Percentiles rank a stretch among this genome's conserved stretches.
phyloP scores from a whole-genome alignment of 352 stramenopile genomes.

The Peronosclerospora sorghi region DNA sequence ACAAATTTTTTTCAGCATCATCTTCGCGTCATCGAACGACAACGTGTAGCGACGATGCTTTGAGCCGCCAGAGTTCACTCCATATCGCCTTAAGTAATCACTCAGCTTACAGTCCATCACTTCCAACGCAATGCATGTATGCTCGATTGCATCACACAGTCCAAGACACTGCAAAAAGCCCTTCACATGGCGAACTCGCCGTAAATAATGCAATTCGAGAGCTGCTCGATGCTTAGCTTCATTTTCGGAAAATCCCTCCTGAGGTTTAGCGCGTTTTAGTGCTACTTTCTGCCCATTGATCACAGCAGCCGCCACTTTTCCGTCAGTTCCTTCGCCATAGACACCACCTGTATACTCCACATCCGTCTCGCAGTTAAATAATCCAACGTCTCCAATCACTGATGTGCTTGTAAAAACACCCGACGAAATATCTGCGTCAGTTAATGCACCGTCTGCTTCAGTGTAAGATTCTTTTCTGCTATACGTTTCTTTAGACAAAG shows the following conservation, averaged over 20 bases:
- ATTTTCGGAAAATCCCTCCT: slow-evolving; percentile 60
- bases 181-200: slow-evolving; percentile 58
- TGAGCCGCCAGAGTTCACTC: slow-evolving; percentile 25
- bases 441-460: slow-evolving; percentile 1
- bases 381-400: slow-evolving; percentile 69
- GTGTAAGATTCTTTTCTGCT: slow-evolving; percentile 2
- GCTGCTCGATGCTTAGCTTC: slow-evolving; percentile 74
- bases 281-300: slow-evolving; percentile 73
- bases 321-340: slow-evolving; percentile 78
- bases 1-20: slow-evolving; percentile 65
- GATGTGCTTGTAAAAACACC: slow-evolving; percentile 66
- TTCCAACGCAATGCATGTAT: slow-evolving; percentile 78
- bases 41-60: slow-evolving; percentile 52
- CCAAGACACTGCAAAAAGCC: slow-evolving; percentile 77
- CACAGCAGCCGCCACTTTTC: slow-evolving; percentile 64
- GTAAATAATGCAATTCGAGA: slow-evolving; percentile 71
- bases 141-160: slow-evolving; percentile 70
- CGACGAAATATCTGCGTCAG: slow-evolving; percentile 5
- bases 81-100: slow-evolving; percentile 70
- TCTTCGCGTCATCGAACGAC: slow-evolving; percentile 36
- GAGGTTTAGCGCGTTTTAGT: slow-evolving; percentile 70
- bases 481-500: slow-evolving; percentile 23
- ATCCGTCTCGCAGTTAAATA: slow-evolving; percentile 77
- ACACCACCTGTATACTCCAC: slow-evolving; percentile 74
- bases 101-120: slow-evolving; percentile 86